phyloP scores from a whole-genome alignment of 768 basidiomycete species.

The Tephrocybe sp. region DNA sequence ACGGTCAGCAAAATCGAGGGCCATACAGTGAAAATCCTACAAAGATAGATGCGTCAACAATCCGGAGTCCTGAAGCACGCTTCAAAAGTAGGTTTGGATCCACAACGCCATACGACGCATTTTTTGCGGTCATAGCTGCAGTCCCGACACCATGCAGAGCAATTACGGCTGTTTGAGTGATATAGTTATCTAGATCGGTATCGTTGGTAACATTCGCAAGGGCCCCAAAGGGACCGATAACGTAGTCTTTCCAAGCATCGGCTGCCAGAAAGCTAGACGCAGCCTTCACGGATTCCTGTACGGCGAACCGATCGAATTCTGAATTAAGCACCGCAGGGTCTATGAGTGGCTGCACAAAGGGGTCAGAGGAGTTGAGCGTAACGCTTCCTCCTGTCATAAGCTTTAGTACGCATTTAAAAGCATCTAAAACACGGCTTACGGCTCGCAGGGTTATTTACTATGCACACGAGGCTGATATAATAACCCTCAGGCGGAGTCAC shows the following conservation, averaged over 20 bases:
- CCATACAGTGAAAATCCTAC: constrained; percentile 16
- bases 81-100: constrained; percentile 33
- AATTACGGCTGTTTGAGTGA: constrained; percentile 18
- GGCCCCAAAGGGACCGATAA: constrained; percentile 16
- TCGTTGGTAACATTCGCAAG: constrained; percentile 25
- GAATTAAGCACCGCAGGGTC: constrained; percentile 20
- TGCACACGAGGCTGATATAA: background rate
- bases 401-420: background rate
- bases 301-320: constrained; percentile 22
- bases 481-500: background rate
- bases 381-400: background rate
- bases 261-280: constrained; percentile 23
- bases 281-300: constrained; percentile 25
- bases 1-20: background rate
- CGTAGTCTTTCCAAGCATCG: constrained; percentile 24
- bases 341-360: constrained; percentile 24
- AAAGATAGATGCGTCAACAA: constrained; percentile 37
- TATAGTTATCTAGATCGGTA: constrained; percentile 20
- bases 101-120: constrained; percentile 28
- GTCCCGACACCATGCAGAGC: constrained; percentile 27
- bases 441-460: background rate
- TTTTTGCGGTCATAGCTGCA: constrained; percentile 25
- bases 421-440: background rate
- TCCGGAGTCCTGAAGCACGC: constrained; percentile 27
- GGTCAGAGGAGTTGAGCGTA: constrained; percentile 23